Percentiles rank a stretch among this genome's conserved stretches.
phyloP scores from a whole-genome alignment of 2,329 filamentous ascomycete species.

The Trichoderma lentiforme region DNA sequence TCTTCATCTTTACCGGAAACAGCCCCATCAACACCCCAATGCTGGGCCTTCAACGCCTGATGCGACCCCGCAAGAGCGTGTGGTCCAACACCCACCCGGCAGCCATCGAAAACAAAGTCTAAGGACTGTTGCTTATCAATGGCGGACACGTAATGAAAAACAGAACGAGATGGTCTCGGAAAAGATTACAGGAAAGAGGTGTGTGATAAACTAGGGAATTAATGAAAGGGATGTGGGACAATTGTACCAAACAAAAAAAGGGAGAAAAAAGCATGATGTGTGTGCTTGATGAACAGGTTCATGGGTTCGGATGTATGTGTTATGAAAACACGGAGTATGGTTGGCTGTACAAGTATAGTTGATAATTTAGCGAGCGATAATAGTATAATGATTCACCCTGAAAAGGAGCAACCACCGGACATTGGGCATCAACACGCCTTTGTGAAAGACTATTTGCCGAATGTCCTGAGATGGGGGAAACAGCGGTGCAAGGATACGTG shows the following conservation, averaged over 20 bases:
- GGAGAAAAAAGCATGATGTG: background rate
- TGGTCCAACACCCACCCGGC: slow-evolving; percentile 36
- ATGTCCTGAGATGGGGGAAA: background rate
- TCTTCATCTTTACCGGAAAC: slow-evolving; percentile 66
- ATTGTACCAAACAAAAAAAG: background rate
- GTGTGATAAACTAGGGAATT: background rate
- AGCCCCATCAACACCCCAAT: slow-evolving; percentile 67
- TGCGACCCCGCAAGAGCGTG: slow-evolving; percentile 32
- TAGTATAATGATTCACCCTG: background rate
- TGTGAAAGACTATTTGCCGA: background rate
- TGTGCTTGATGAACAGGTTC: background rate
- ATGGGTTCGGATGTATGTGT: background rate
- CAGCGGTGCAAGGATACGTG: slow-evolving; percentile 6
- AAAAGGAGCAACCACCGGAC: background rate
- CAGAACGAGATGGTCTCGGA: slow-evolving; percentile 13
- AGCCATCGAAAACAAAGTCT: slow-evolving; percentile 21
- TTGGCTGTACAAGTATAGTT: slow-evolving; percentile 2
- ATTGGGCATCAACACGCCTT: background rate
- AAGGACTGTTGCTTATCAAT: background rate
- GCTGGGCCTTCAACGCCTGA: slow-evolving; percentile 57
- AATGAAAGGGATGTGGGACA: background rate
- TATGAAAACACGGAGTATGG: slow-evolving; percentile 1
- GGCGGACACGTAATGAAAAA: background rate
- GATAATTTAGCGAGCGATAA: slow-evolving; percentile 6
- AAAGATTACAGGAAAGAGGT: background rate